Base-by-base conservation (phyloP, 495 filamentous ascomycete genomes). In the Cetradonia linearis region DNA sequence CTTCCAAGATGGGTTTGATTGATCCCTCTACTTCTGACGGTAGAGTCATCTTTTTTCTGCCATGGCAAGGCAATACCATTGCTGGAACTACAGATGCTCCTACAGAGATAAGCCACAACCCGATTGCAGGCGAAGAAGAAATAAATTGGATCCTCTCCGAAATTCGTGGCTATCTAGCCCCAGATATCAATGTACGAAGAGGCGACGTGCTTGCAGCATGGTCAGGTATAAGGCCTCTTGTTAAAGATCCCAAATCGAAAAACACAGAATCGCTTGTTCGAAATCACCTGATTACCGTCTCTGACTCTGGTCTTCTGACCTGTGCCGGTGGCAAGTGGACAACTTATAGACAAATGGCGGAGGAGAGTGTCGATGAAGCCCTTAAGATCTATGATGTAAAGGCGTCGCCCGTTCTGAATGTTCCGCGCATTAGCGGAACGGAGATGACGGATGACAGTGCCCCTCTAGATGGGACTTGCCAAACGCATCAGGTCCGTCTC, bases 301-400 rank as follows among this genome's bases (percentile, higher is more conserved):
- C 92, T 13, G 71, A 79, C 1, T 91, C 88, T 10, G 93, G 93
- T 3, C 83, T 98, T 33, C 71, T 98, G 55, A 98, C 93, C 46
- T 91, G 89, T 70, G 89, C 92, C n/a, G 93, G 93, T 62, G 93
- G 93, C 25, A 97, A 97, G 74, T 98, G 93, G 93, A 98, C 93
- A 4, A 98, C 93, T 6, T 98, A 98, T 74, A 86, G 93, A 36
- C 91, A 98, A 70, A 98, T 98, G 93, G 90, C 93, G 38, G 92
- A 98, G 74, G 92, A 98, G 70, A 85, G 87, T 56, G 93, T 98
- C 34, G 92, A 98, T 66, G 87, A 91, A 63, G 92, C 92, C 20
- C 80, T 98, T 69, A 77, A 80, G 37, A 73, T 78, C 27, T 98
- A 96, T 72, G 73, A 77, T 40, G 83, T 96, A n/a, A 75, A 79